Base-by-base conservation (phyloP, 2,329 filamentous ascomycete genomes). In the Monilinia fructicola region DNA sequence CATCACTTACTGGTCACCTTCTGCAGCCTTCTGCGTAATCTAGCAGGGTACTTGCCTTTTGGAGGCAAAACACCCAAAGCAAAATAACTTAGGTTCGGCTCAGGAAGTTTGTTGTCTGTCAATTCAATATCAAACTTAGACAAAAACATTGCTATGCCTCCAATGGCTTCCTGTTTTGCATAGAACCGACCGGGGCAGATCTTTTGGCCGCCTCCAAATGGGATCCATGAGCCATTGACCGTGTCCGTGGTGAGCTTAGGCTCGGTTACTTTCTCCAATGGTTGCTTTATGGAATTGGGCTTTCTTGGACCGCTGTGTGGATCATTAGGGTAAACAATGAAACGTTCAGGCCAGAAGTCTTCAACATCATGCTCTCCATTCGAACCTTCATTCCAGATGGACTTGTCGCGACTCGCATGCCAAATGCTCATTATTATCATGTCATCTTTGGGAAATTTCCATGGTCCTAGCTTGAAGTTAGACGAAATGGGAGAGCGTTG, bases 131-230 rank as follows among this genome's bases (percentile, higher is more conserved):
- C 75, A 58, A 75, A 78, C 18, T 71, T 73, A 0, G 69, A 67
- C 10, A 78, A 67, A 23, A 78, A 71, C 31, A 78, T 52, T 1
- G 76, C 75, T 18, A 77, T 69, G 0, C 72, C 72, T 1, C 74
- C 67, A 44, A 78, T 74, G 0, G 76, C 72, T 60, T 79, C 74
- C 18, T 74, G 72, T 42, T 79, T 79, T 1, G 78, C 76, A 44
- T 77, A 79, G 50, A 76, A 75, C 0, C 75, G 75, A 1, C 78
- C 78, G 0, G 77, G 78, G 35, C 78, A 80, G 28, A 77, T 74
- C 10, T 73, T 72, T 5, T 67, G 67, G 0, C 77, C 76, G 3
- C 77, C 77, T 0, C 78, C 78, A 35, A 74, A 79, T 0, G 77
- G 77, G 3, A 78, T 73, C 69, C 73, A 79, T 0, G 73, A 74